These are phyloP conservation scores for Xylaria longipes DNA, from an alignment of 495 filamentous ascomycete species.

Conservation along the genomic window DNA sequence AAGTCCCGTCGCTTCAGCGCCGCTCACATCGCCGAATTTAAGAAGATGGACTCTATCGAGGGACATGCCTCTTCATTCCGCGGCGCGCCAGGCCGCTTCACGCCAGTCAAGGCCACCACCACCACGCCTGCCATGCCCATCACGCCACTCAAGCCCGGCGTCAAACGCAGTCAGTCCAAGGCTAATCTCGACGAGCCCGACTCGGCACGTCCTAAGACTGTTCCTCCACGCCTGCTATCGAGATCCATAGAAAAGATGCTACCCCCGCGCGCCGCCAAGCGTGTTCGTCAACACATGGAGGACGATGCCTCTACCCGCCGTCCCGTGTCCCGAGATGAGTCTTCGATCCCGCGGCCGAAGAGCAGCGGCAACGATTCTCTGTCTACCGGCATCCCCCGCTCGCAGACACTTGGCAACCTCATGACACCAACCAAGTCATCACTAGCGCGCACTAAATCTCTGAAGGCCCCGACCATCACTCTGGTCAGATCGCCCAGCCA, in stretches of 20 bases:
- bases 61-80: conserved; percentile 83
- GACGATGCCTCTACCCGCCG: conserved; percentile 67
- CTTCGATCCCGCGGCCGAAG: conserved; percentile 50
- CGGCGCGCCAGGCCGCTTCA: conserved; percentile 62
- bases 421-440: conserved; percentile 86
- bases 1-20: conserved; percentile 79
- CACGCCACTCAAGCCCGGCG: conserved; percentile 59
- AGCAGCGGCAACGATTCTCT: conserved; percentile 45
- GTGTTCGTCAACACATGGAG: conserved; percentile 62
- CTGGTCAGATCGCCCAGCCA: conserved; percentile 47
- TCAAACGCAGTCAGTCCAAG: conserved; percentile 80
- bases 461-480: conserved; percentile 55
- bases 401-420: conserved; percentile 58
- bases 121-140: conserved; percentile 76
- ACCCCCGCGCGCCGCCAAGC: conserved; percentile 62
- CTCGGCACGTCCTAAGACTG: conserved; percentile 45
- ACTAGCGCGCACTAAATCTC: conserved; percentile 65
- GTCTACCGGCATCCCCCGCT: conserved; percentile 41
- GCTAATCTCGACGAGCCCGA: conserved; percentile 68
- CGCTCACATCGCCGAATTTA: conserved; percentile 84
- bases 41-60: conserved; percentile 95
- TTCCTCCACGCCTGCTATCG: conserved; percentile 27
- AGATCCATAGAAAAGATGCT: conserved; percentile 33
- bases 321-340: conserved; percentile 57
- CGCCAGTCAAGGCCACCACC: conserved; percentile 57